These are phyloP conservation scores for Aegilops bicornis DNA, from an alignment of 176 grass and related monocot species.

Conservation along the genomic window DNA sequence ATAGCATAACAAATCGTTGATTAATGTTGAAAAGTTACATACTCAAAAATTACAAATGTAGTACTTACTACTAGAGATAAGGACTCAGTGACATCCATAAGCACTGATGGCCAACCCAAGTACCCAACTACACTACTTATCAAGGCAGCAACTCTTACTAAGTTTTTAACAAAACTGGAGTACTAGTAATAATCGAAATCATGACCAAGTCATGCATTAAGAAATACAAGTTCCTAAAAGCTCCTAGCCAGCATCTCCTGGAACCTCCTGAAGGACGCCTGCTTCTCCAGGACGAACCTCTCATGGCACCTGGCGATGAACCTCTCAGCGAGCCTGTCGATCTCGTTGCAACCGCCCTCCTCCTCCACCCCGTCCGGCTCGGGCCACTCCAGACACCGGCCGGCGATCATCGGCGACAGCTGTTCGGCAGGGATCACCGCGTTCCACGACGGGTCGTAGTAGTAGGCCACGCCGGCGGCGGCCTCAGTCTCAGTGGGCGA, in stretches of 20 bases:
- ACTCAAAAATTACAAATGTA: background rate
- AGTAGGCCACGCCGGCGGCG: background rate
- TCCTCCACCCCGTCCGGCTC: background rate
- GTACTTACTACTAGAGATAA: background rate
- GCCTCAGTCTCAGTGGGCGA: background rate
- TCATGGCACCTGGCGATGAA: constrained; percentile 38
- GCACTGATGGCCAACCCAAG: background rate
- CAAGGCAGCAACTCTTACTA: background rate
- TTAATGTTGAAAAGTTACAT: background rate
- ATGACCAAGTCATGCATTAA: background rate
- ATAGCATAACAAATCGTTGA: background rate
- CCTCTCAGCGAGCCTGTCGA: constrained; percentile 33
- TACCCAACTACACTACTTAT: background rate
- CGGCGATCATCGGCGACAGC: constrained; percentile 8
- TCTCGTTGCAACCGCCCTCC: background rate
- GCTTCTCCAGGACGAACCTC: constrained; percentile 45
- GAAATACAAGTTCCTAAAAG: constrained; percentile 12
- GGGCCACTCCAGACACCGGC: constrained; percentile 7
- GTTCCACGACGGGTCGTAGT: constrained; percentile 39
- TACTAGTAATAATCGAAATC: background rate
- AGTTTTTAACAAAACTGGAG: background rate
- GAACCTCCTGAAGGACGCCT: constrained; percentile 39
- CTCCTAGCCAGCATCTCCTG: constrained; percentile 42
- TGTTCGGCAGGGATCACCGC: constrained; percentile 27
- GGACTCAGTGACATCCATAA: background rate